phyloP scores from a whole-genome alignment of 306 rosid species.

The Trifolium repens region DNA sequence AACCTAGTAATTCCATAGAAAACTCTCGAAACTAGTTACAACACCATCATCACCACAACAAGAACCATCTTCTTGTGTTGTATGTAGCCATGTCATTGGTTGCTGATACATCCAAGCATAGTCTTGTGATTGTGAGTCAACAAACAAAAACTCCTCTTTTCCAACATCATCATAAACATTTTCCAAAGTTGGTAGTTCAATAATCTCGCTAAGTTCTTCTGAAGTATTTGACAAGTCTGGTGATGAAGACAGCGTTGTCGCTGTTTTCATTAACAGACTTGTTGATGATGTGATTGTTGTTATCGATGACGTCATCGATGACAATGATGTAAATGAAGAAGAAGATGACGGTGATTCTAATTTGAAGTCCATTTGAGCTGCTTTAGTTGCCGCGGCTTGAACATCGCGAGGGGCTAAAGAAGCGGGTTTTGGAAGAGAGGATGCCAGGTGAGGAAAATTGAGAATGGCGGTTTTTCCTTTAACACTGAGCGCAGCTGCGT shows the following conservation, averaged over 20 bases:
- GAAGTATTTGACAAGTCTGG: conserved; percentile 45
- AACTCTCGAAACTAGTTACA: conserved; percentile 48
- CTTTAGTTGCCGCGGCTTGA: conserved; percentile 80
- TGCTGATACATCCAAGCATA: conserved; percentile 70
- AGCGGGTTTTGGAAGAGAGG: conserved; percentile 73
- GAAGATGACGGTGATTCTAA: conserved; percentile 3
- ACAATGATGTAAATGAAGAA: conserved; percentile 39
- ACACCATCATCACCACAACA: conserved; percentile 17
- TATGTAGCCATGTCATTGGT: conserved; percentile 42
- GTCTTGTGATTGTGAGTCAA: conserved; percentile 58
- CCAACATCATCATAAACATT: conserved; percentile 43
- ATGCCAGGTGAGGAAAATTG: conserved; percentile 74
- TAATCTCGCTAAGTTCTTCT: conserved; percentile 75
- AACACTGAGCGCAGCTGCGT: conserved; percentile 84
- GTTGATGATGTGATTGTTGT: neutral
- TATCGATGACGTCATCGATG: conserved; percentile 27
- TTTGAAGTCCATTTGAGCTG: conserved; percentile 68
- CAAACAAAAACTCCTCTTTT: conserved; percentile 65
- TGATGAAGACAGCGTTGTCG: neutral
- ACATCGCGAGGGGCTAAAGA: conserved; percentile 76
- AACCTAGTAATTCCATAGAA: conserved; percentile 54
- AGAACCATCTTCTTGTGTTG: conserved; percentile 43
- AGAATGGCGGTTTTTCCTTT: conserved; percentile 78
- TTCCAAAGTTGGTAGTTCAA: conserved; percentile 72
- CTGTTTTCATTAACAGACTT: neutral